phyloP scores from a whole-genome alignment of 495 filamentous ascomycete genomes.

The Trichoderma gamsii region DNA sequence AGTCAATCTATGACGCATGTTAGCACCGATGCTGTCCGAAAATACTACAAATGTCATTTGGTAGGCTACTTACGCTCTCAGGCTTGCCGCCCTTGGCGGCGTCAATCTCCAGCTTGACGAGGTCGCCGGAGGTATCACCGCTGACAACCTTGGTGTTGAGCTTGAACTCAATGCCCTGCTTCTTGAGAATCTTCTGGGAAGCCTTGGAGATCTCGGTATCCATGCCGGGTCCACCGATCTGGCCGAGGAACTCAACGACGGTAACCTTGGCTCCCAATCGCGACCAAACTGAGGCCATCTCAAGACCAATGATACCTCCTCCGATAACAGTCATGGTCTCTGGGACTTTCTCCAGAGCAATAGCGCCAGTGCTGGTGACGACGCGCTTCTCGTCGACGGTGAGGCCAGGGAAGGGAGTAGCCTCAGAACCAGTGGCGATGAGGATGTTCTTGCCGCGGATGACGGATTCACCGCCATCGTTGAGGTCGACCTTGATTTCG shows the following conservation, averaged over 20 bases:
- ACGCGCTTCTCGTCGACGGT: slow-evolving; percentile 96
- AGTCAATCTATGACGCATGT: slow-evolving; percentile 62
- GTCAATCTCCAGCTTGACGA: slow-evolving; percentile 75
- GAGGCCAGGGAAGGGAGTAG: slow-evolving; percentile 92
- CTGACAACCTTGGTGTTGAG: slow-evolving; percentile 87
- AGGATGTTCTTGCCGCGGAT: slow-evolving; percentile 91
- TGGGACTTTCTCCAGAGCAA: slow-evolving; percentile 80
- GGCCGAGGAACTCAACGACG: slow-evolving; percentile 90
- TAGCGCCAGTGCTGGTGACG: slow-evolving; percentile 90
- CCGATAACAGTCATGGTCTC: slow-evolving; percentile 98
- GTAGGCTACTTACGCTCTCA: slow-evolving; percentile 59
- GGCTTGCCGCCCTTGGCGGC: slow-evolving; percentile 93
- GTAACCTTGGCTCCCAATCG: slow-evolving; percentile 89
- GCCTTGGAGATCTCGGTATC: slow-evolving; percentile 88
- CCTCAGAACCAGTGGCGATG: slow-evolving; percentile 90
- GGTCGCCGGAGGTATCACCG: slow-evolving; percentile 72
- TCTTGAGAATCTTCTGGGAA: slow-evolving; percentile 85
- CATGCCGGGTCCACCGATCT: slow-evolving; percentile 98
- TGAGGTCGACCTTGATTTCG: slow-evolving; percentile 82
- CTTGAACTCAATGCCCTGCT: slow-evolving; percentile 99
- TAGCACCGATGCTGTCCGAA: background rate
- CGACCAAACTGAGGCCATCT: slow-evolving; percentile 99
- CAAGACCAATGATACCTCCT: slow-evolving; percentile 96
- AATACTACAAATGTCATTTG: background rate
- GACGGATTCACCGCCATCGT: slow-evolving; percentile 81